These are phyloP conservation scores for Botryotinia narcissicola DNA, from an alignment of 2,329 filamentous ascomycete genomes.

Conservation along the genomic window DNA sequence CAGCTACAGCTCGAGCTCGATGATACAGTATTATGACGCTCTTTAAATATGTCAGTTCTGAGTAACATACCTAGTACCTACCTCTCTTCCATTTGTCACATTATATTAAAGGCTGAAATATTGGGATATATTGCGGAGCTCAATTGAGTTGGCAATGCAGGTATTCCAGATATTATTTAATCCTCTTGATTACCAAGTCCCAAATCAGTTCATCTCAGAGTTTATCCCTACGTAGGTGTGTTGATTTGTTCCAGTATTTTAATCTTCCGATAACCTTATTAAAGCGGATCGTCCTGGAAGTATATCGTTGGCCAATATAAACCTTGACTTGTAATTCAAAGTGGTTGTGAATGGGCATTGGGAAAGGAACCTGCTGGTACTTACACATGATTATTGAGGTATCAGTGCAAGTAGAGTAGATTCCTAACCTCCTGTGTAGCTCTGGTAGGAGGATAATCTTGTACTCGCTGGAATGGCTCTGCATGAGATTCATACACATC, in stretches of 20 bases:
- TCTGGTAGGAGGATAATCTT: not conserved
- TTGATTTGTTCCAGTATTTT: not conserved
- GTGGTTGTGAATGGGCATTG: not conserved
- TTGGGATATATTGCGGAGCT: not conserved
- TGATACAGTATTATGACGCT: not conserved
- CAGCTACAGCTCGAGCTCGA: not conserved
- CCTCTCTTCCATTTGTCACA: not conserved
- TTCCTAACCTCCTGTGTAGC: not conserved
- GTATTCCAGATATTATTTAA: not conserved
- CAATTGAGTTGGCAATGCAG: slow-evolving; percentile 19
- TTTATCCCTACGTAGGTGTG: not conserved
- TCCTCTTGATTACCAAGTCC: not conserved
- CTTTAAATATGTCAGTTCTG: not conserved
- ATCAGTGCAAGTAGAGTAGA: not conserved
- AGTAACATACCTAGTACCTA: no score
- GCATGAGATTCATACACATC: not conserved
- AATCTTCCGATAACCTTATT: slow-evolving; percentile 10
- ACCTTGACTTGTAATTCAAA: not conserved
- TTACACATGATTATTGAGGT: not conserved
- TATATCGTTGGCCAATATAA: not conserved
- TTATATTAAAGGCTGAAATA: not conserved
- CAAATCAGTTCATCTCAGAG: not conserved
- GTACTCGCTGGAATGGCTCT: not conserved
- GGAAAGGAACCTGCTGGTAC: not conserved
- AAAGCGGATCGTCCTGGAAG: not conserved